phyloP scores from a whole-genome alignment of 2,329 filamentous ascomycete species.

The Akanthomyces muscarius region DNA sequence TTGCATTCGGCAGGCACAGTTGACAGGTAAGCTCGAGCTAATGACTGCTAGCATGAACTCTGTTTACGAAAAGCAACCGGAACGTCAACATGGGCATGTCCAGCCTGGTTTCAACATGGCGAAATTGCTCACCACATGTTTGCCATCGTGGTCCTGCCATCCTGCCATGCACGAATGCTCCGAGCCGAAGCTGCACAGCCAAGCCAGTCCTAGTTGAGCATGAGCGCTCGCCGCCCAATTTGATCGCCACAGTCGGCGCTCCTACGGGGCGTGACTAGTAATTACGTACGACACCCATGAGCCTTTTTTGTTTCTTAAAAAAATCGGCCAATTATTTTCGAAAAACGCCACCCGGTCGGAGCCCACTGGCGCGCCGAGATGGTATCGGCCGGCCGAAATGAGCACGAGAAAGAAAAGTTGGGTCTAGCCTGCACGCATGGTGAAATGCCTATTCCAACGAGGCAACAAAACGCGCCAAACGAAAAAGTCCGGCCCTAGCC shows the following conservation, averaged over 20 bases:
- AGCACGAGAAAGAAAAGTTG: neutral
- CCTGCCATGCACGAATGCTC: neutral
- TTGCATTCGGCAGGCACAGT: neutral
- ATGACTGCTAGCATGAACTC: constrained; percentile 8
- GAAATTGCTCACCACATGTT: constrained; percentile 16
- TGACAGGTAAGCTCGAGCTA: neutral
- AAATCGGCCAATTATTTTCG: neutral
- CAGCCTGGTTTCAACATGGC: constrained; percentile 3
- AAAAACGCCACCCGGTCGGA: neutral
- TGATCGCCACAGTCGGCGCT: neutral
- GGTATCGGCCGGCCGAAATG: neutral
- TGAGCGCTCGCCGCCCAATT: neutral
- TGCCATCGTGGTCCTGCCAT: neutral
- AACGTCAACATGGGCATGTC: neutral
- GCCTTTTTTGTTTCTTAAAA: neutral
- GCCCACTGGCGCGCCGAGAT: neutral
- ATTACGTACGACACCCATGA: neutral
- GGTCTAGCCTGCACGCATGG: neutral
- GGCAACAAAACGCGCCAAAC: neutral
- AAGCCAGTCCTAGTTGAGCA: neutral
- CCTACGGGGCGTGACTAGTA: neutral
- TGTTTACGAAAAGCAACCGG: constrained; percentile 13
- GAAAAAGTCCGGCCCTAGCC: constrained; percentile 6
- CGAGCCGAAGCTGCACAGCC: neutral
- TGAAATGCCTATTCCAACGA: neutral